phyloP scores from a whole-genome alignment of 441 rosid species.

The Capsella rubella region DNA sequence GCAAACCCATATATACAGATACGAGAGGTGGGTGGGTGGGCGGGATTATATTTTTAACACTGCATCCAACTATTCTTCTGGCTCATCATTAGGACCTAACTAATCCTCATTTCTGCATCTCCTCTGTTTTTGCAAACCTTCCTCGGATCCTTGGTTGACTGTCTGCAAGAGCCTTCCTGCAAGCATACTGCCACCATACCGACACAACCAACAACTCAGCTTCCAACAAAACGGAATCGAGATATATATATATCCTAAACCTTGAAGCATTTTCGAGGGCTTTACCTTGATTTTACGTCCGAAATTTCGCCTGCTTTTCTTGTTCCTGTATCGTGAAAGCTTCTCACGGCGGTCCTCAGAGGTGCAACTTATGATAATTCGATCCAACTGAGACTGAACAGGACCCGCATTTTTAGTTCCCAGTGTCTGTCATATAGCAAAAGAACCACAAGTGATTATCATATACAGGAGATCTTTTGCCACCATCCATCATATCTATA shows the following conservation, averaged over 20 bases:
- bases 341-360: constrained; percentile 87
- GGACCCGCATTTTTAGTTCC: constrained; percentile 60
- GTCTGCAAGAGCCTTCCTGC: constrained; percentile 98
- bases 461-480: not conserved
- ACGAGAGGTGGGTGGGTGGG: not conserved
- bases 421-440: constrained; percentile 29
- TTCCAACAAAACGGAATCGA: not conserved
- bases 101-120: constrained; percentile 41
- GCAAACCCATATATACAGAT: constrained; percentile 28
- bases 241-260: not conserved
- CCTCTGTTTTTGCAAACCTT: constrained; percentile 94
- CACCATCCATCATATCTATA: not conserved
- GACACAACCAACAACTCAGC: constrained; percentile 1
- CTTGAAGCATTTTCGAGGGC: not conserved
- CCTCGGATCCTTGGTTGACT: constrained; percentile 97
- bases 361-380: constrained; percentile 53
- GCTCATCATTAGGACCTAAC: constrained; percentile 29
- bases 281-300: constrained; percentile 92
- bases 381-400: constrained; percentile 60
- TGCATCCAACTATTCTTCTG: constrained; percentile 26
- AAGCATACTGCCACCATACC: constrained; percentile 73
- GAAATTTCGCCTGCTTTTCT: constrained; percentile 91
- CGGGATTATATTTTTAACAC: constrained; percentile 12
- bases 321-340: constrained; percentile 94
- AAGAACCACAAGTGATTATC: constrained; percentile 20